Percentiles rank a stretch among this genome's conserved stretches.
Conservation (phyloP, 192 early-diverging fungal genomes). For the Linnemannia hyalina region DNA sequence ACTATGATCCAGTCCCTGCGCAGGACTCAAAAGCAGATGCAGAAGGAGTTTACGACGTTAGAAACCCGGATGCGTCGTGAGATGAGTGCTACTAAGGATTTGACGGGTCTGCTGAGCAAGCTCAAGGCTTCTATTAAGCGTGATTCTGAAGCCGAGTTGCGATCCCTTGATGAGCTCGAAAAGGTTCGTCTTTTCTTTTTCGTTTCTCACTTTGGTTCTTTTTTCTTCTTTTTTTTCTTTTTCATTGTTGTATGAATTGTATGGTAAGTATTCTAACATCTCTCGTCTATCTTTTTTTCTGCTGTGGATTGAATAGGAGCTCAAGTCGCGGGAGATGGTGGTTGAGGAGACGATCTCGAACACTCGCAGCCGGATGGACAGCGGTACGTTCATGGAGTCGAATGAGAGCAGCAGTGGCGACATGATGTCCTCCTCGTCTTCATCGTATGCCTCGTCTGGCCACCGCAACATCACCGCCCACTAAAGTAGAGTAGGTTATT, state of each 20-base stretch:
- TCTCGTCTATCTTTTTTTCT: not conserved
- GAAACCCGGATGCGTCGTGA: conserved; percentile 22
- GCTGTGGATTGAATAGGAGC: conserved; percentile 5
- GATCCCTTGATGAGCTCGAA: conserved; percentile 17
- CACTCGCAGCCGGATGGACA: conserved; percentile 28
- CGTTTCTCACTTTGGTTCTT: not conserved
- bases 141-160: conserved; percentile 25
- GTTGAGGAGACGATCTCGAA: conserved; percentile 23
- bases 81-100: conserved; percentile 17
- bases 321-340: conserved; percentile 18
- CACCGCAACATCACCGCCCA: not conserved
- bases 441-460: not conserved
- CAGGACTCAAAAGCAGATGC: not conserved
- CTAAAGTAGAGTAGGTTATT: not conserved
- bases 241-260: not conserved
- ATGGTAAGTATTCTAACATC: not conserved
- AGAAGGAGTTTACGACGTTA: conserved; percentile 17
- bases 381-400: conserved; percentile 26
- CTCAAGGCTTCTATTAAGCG: conserved; percentile 8
- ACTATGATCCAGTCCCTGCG: conserved; percentile 11
- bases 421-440: not conserved
- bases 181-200: not conserved
- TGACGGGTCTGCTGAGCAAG: conserved; percentile 11
- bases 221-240: not conserved
- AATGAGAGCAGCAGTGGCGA: not conserved